Evolutionary conservation across 2,329 filamentous ascomycete genomes (phyloP).

Genomic region (Neofusicoccum sp.): DNA sequence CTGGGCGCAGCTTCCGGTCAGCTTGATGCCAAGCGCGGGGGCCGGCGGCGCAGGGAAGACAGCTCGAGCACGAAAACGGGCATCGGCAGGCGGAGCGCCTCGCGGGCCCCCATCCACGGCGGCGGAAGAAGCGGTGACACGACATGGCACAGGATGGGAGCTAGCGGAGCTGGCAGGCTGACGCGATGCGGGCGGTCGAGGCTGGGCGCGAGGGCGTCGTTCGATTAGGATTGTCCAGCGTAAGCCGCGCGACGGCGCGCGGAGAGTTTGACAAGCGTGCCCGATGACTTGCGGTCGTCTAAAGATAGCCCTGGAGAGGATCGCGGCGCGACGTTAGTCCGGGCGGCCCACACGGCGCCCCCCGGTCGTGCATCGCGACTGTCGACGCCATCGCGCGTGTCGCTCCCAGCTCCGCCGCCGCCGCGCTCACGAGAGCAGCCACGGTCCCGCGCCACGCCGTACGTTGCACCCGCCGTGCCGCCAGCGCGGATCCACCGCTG

Average conservation of each 20-base stretch:
- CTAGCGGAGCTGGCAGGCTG: not conserved
- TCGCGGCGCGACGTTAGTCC: not conserved
- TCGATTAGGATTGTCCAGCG: not conserved
- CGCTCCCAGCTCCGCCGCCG: not conserved
- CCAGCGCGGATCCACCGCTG: not conserved
- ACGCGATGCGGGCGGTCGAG: not conserved
- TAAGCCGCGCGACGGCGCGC: not conserved
- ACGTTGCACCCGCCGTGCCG: not conserved
- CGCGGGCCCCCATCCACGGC: not conserved
- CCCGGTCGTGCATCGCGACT: not conserved
- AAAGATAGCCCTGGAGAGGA: slow-evolving; percentile 1
- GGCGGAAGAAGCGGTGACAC: slow-evolving; percentile 11
- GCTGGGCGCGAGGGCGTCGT: not conserved
- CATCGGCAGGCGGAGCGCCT: not conserved
- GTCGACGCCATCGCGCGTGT: slow-evolving; percentile 1
- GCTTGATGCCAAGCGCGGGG: not conserved
- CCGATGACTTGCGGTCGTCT: slow-evolving; percentile 7
- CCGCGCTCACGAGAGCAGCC: slow-evolving; percentile 13
- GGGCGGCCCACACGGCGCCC: not conserved
- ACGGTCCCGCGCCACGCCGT: not conserved
- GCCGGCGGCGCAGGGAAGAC: not conserved
- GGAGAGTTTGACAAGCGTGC: slow-evolving; percentile 11
- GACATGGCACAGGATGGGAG: too few species aligned
- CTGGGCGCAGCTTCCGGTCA: not conserved
- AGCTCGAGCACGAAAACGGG: slow-evolving; percentile 7